Percentiles rank a stretch among this genome's conserved stretches.
Conservation (phyloP, 2,329 filamentous ascomycete species). For the Aspergillus versicolor region DNA sequence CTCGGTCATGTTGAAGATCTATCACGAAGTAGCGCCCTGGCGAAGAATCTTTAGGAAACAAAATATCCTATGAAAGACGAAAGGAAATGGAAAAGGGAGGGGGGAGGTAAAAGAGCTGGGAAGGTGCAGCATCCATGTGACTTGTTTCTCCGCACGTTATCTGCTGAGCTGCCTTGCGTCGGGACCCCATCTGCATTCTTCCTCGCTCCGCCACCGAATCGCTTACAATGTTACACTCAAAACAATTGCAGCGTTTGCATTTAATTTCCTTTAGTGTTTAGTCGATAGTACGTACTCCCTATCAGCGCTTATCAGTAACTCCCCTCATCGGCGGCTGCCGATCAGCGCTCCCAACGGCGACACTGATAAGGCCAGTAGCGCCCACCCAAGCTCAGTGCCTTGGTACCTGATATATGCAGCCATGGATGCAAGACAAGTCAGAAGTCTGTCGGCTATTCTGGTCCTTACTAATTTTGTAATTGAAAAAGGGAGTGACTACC, state of each 20-base stretch:
- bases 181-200: neutral
- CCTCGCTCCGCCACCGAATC: neutral
- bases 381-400: neutral
- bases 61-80: constrained; percentile 2
- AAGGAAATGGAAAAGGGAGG: constrained; percentile 1
- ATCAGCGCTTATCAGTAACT: constrained; percentile 5
- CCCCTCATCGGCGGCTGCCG: constrained; percentile 8
- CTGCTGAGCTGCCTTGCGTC: constrained; percentile 13
- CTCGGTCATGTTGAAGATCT: constrained; percentile 20
- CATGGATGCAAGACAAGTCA: neutral
- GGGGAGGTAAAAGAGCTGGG: constrained; percentile 9
- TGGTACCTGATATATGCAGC: neutral
- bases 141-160: constrained; percentile 31
- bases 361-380: neutral
- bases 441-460: too few relatives aligned
- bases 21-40: neutral
- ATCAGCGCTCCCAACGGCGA: constrained; percentile 2
- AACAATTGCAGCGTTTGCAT: neutral
- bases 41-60: neutral
- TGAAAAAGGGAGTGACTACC: too few relatives aligned
- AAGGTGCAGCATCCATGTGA: constrained; percentile 13
- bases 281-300: neutral
- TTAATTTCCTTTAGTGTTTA: neutral
- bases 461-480: too few relatives aligned
- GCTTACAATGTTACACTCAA: neutral